Conservation (phyloP, 106 monocot species). For the Agapanthus africanus region DNA sequence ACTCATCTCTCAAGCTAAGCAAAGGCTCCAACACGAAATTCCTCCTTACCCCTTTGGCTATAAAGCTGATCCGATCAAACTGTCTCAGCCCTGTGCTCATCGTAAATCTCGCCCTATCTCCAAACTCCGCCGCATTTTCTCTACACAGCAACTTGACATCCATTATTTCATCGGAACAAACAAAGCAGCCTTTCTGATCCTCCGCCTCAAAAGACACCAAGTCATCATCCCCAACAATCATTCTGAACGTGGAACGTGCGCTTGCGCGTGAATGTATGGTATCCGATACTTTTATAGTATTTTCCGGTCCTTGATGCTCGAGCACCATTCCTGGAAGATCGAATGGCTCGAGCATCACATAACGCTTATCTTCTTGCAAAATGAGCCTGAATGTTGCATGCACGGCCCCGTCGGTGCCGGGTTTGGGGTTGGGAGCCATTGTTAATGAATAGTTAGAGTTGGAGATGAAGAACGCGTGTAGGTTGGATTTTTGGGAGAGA, state of each 20-base stretch:
- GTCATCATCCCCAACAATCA: conserved; percentile 29
- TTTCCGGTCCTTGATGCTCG: conserved; percentile 30
- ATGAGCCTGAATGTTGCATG: conserved; percentile 6
- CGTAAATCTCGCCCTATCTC: conserved; percentile 39
- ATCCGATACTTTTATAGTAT: conserved; percentile 18
- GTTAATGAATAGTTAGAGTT: too few relatives aligned
- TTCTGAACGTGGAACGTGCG: conserved; percentile 22
- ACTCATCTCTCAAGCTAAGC: conserved; percentile 35
- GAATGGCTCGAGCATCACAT: conserved; percentile 66
- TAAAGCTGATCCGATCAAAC: conserved; percentile 69
- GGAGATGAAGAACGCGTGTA: too few relatives aligned
- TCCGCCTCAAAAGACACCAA: conserved; percentile 53
- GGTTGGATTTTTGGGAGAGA: too few relatives aligned
- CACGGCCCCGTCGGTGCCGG: too few relatives aligned
- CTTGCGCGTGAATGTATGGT: not conserved
- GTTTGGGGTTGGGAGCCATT: too few relatives aligned
- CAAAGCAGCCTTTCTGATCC: conserved; percentile 45
- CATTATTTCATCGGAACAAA: conserved; percentile 10
- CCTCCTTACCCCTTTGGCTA: conserved; percentile 39
- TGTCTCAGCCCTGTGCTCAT: conserved; percentile 27
- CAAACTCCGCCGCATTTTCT: conserved; percentile 10
- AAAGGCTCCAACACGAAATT: conserved; percentile 66
- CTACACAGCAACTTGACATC: conserved; percentile 31
- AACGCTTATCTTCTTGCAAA: not conserved
- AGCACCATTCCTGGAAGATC: conserved; percentile 66